Base-by-base conservation (phyloP, 768 basidiomycete species). In the Lentinula boryana region DNA sequence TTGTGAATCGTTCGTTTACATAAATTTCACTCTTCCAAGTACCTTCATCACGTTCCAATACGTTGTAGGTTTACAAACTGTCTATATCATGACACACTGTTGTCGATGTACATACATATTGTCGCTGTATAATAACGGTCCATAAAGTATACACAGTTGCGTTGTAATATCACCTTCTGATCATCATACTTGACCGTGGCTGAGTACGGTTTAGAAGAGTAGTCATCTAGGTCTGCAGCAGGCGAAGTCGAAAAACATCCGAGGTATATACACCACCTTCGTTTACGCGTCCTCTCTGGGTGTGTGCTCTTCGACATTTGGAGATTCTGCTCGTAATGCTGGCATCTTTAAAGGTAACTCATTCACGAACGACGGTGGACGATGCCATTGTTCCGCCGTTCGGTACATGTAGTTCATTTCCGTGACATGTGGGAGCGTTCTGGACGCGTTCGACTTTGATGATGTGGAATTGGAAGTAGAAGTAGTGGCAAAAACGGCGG, bases 401-500 rank as follows among this genome's bases (percentile, higher is more conserved):
- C 44, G 27, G 10, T 58, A 58, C 57, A 58, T 58, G 18, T 46
- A 31, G 18, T 58, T 58, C 32, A 58, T 48, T 49, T 58, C 57
- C 33, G 44, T 33, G n/a, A 35, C 54, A 35, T 27, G 36, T 51
- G 50, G 8, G 9, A 10, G 12, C 21, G 46, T 48, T 48, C 21
- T n/a, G 21, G 21, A 12, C 46, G 21, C 21, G n/a, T 48, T 48
- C 18, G 46, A 8, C 9, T 38, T 38, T 23, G 46, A 21, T 23
- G 46, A 18, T 8, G 46, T 48, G 46, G 46, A 8, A 32, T 32
- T 35, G 50, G 27, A 35, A 23, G 48, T 12, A 10, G 9, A 10
- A 23, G 48, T 15, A 27, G 27, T 27, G 27, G 3, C 27, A 3
- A 27, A 27, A 27, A 27, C 27, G 27, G 27, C 27, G 23, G 48